phyloP scores from a whole-genome alignment of 1,139 yeast genomes.

The Arxiozyma heterogenica region DNA sequence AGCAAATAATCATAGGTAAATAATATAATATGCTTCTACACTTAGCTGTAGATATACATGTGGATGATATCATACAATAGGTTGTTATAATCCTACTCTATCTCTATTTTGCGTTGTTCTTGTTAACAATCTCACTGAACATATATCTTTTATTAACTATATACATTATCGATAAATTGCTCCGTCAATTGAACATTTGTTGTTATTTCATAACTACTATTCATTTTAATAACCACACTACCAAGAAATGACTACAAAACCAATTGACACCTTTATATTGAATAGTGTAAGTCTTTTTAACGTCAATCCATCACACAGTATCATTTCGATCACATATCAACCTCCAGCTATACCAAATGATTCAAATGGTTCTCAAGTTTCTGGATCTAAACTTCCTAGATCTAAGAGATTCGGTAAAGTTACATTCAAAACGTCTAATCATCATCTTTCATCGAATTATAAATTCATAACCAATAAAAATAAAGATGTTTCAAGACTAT shows the following conservation, averaged over 20 bases:
- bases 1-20: too few relatives aligned
- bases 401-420: constrained; percentile 31
- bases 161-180: too few relatives aligned
- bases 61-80: too few relatives aligned
- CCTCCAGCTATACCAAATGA: constrained; percentile 26
- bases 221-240: too few relatives aligned
- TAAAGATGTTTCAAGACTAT: constrained; percentile 70
- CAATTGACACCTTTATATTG: constrained; percentile 44
- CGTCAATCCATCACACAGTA: constrained; percentile 42
- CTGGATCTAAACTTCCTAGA: constrained; percentile 10
- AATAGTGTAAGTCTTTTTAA: constrained; percentile 39
- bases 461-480: constrained; percentile 51
- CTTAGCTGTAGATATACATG: too few relatives aligned
- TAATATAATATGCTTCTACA: too few relatives aligned
- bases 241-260: constrained; percentile 27
- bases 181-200: too few relatives aligned
- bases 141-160: too few relatives aligned
- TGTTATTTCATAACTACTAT: too few relatives aligned
- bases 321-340: constrained; percentile 42
- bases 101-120: too few relatives aligned
- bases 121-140: too few relatives aligned
- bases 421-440: constrained; percentile 62
- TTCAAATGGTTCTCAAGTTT: neutral
- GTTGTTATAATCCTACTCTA: too few relatives aligned
- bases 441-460: constrained; percentile 59